These are phyloP conservation scores for Acorus gramineus DNA, from an alignment of 106 monocot species.

Conservation along the genomic window DNA sequence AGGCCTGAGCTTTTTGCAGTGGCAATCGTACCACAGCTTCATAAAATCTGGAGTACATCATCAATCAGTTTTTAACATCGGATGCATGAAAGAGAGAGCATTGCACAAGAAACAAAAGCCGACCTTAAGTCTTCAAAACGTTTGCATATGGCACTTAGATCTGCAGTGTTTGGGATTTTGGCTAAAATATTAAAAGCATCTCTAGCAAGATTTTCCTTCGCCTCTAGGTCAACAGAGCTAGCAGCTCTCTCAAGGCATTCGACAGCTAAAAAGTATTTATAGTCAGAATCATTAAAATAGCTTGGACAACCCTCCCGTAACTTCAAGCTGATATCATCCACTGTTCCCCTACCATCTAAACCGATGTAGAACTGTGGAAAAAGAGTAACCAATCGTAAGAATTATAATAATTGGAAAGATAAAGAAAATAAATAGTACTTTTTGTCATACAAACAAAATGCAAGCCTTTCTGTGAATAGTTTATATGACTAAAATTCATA, in stretches of 20 bases:
- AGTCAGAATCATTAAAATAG: slow-evolving; percentile 84
- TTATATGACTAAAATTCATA: too few relatives aligned
- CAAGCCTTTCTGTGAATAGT: too few relatives aligned
- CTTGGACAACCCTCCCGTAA: slow-evolving; percentile 84
- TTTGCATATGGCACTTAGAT: slow-evolving; percentile 70
- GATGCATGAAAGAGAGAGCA: too few relatives aligned
- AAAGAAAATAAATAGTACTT: not conserved
- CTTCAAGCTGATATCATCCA: slow-evolving; percentile 94
- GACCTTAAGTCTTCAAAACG: slow-evolving; percentile 92
- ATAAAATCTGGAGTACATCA: slow-evolving; percentile 58
- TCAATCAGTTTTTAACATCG: not conserved
- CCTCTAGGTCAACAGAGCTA: slow-evolving; percentile 24
- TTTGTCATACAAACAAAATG: too few relatives aligned
- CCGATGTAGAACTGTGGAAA: slow-evolving; percentile 72
- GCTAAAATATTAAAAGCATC: slow-evolving; percentile 68
- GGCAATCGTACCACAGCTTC: slow-evolving; percentile 94
- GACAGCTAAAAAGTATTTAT: slow-evolving; percentile 85
- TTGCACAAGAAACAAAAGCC: not conserved
- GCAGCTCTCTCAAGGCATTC: slow-evolving; percentile 87
- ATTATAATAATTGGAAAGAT: not conserved
- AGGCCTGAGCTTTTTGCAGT: slow-evolving; percentile 76
- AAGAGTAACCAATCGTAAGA: slow-evolving; percentile 10
- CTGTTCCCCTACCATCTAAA: slow-evolving; percentile 67
- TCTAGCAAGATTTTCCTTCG: slow-evolving; percentile 72
- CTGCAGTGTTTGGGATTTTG: slow-evolving; percentile 70